Base-by-base conservation (phyloP, 2,329 filamentous ascomycete genomes). In the Fusarium sp. region DNA sequence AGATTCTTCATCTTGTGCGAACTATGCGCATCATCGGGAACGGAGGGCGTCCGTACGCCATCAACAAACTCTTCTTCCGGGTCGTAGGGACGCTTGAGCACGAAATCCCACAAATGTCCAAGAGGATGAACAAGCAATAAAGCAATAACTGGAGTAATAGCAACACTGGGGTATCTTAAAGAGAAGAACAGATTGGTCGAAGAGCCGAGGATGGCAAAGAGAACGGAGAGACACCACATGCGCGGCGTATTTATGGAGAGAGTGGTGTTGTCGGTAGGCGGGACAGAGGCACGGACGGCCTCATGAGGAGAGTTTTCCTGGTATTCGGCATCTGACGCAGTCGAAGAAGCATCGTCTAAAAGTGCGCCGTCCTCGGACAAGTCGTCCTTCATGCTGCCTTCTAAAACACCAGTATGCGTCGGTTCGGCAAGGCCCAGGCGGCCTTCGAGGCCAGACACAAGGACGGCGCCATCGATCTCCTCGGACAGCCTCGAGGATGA, bases 111-210 rank as follows among this genome's bases (percentile, higher is more conserved):
- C 25, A 92, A 72, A 21, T 91, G 84, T 57, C 92, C 92, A 50
- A 96, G 84, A 3, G 92, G 92, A 71, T 95, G 92, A 42, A 93
- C 91, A 53, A 96, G 86, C 55, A 96, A 81, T 69, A 95, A 82
- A 27, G 92, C 91, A 78, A 96, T 96, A 65, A 96, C 90, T 35
- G 92, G 92, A 19, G 91, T 94, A 71, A 96, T 94, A 58, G 90
- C 90, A 73, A 96, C 91, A 74, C 92, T 95, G 25, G 92, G 92
- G 81, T 95, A 96, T 84, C 92, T 85, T 72, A 96, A 80, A 32
- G 91, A 93, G 79, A 96, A 96, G 78, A 96, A 95, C 36, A 96
- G 79, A 74, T 95, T 95, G 32, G 90, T 92, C 3, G 90, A 90
- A 42, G 91, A 94, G 59, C 92, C 92, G 35, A 93, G 83, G 33